phyloP scores from a whole-genome alignment of 352 stramenopile species.

The Phytopythium delawarense region DNA sequence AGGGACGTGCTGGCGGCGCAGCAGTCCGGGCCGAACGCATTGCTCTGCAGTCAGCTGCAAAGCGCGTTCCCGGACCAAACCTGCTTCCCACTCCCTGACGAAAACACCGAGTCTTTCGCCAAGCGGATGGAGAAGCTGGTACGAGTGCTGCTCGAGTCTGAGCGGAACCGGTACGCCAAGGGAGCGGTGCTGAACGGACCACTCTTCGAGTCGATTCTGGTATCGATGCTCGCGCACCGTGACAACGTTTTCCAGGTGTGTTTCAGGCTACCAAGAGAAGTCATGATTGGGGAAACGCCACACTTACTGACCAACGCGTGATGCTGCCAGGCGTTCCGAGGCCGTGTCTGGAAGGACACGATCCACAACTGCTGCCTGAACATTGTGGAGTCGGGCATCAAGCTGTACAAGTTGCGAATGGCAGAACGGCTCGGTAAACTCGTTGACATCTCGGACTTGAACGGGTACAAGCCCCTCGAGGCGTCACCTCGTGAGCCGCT shows the following conservation, averaged over 20 bases:
- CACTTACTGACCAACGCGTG: not conserved
- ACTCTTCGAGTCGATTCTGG: slow-evolving; percentile 61
- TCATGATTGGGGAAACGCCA: not conserved
- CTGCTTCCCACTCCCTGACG: slow-evolving; percentile 46
- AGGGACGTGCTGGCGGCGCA: slow-evolving; percentile 37
- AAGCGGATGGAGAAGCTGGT: slow-evolving; percentile 68
- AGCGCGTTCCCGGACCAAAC: slow-evolving; percentile 49
- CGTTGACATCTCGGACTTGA: slow-evolving; percentile 68
- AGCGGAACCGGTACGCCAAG: slow-evolving; percentile 64
- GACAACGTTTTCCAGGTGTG: slow-evolving; percentile 64
- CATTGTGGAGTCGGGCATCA: slow-evolving; percentile 72
- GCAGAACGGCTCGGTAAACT: slow-evolving; percentile 55
- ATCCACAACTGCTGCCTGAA: slow-evolving; percentile 82
- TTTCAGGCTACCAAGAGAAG: not conserved
- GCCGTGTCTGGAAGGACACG: slow-evolving; percentile 68
- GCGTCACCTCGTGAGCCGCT: slow-evolving; percentile 18
- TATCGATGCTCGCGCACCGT: slow-evolving; percentile 70
- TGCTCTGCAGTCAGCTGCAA: slow-evolving; percentile 42
- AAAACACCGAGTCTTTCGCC: slow-evolving; percentile 32
- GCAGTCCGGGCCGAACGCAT: slow-evolving; percentile 8
- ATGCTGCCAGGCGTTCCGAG: slow-evolving; percentile 44
- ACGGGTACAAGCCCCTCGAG: slow-evolving; percentile 46
- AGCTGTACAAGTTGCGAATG: slow-evolving; percentile 79
- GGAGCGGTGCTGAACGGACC: slow-evolving; percentile 67
- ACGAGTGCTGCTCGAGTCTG: slow-evolving; percentile 49